A percentile compares a stretch with the other conserved stretches of the same genome.
Evolutionary conservation across 2,329 filamentous ascomycete species (phyloP).

Genomic region (Aspergillus sp.): DNA sequence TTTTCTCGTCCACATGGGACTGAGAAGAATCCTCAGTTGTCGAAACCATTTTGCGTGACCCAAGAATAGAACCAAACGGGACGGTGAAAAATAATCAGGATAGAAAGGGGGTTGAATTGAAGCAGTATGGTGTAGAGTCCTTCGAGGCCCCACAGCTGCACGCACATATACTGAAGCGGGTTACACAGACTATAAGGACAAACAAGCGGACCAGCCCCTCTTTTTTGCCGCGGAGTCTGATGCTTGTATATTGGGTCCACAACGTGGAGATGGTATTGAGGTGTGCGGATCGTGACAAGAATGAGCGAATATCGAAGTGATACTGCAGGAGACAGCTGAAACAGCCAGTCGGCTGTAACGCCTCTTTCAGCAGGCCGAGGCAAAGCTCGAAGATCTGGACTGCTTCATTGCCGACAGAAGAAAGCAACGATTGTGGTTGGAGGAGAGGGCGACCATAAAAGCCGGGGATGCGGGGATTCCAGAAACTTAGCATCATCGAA

Average conservation of each 20-base stretch:
- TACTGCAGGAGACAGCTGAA: constrained; percentile 14
- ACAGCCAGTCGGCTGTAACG: constrained; percentile 14
- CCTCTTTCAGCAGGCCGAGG: constrained; percentile 29
- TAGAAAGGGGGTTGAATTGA: background rate
- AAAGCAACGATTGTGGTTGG: constrained; percentile 6
- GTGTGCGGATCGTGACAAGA: background rate
- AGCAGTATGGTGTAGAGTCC: background rate
- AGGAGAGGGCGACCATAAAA: background rate
- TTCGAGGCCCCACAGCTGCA: too few relatives aligned
- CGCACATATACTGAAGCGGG: constrained; percentile 3
- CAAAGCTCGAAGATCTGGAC: constrained; percentile 12
- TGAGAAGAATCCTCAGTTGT: constrained; percentile 15
- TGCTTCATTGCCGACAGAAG: constrained; percentile 11
- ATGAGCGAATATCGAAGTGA: constrained; percentile 6
- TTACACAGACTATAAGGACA: background rate
- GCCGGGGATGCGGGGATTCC: constrained; percentile 7
- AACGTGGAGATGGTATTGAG: background rate
- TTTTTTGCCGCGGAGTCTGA: constrained; percentile 3
- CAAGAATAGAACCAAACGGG: too few relatives aligned
- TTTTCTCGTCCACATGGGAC: constrained; percentile 30
- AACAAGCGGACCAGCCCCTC: background rate
- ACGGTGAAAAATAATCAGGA: too few relatives aligned
- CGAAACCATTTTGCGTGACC: background rate
- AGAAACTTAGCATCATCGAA: background rate
- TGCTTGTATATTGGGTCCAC: constrained; percentile 5